Conservation (phyloP, 345 rosid species). For the Camelina hispida region DNA sequence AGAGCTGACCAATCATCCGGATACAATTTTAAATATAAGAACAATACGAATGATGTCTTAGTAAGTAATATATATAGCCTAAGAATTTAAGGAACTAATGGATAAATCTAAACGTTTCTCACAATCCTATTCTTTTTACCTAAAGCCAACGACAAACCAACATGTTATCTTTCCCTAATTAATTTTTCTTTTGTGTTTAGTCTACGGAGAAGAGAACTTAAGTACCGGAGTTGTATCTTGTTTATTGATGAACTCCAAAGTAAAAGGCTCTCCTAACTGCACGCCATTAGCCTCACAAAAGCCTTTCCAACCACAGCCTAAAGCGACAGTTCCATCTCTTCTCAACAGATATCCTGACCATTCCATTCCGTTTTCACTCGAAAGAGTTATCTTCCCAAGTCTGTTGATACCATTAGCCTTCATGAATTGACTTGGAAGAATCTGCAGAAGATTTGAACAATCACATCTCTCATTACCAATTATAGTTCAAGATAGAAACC, state of each 20-base stretch:
- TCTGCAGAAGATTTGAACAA: background rate
- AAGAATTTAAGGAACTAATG: background rate
- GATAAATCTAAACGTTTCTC: background rate
- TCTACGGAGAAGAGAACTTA: background rate
- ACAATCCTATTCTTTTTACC: background rate
- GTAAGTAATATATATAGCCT: background rate
- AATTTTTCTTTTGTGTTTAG: background rate
- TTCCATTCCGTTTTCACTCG: background rate
- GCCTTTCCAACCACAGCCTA: conserved; percentile 11
- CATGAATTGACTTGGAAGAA: conserved; percentile 28
- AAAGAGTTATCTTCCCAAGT: conserved; percentile 22
- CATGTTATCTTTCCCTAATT: background rate
- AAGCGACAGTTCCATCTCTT: background rate
- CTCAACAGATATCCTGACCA: background rate
- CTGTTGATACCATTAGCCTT: conserved; percentile 21
- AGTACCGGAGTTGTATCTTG: background rate
- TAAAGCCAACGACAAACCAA: background rate
- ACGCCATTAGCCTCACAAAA: conserved; percentile 31
- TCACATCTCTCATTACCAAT: background rate
- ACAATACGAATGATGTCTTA: too few species aligned
- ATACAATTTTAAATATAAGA: too few species aligned
- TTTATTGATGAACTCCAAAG: background rate
- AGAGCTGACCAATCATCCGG: too few species aligned
- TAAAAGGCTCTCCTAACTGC: conserved; percentile 2
- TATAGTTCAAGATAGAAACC: background rate